Percentiles rank a stretch among this genome's conserved stretches.
These are phyloP conservation scores for Rhodotorula taiwanensis DNA, from an alignment of 768 basidiomycete species.

Conservation along the genomic window DNA sequence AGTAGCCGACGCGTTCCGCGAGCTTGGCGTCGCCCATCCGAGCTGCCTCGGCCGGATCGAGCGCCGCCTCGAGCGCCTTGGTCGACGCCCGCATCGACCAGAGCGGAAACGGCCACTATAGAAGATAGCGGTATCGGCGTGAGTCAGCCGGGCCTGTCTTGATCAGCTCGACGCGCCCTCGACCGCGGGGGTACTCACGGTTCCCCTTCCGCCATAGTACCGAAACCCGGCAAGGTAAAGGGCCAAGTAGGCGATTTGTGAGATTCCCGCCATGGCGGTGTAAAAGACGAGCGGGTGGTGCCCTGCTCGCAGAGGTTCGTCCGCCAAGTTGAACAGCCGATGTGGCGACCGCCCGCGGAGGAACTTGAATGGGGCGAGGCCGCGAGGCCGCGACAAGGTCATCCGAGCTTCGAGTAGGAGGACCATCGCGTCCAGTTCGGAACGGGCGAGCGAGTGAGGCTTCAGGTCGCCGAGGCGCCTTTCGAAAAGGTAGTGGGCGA, in stretches of 20 bases:
- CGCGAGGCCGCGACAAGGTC: conserved; percentile 10
- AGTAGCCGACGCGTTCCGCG: conserved; percentile 12
- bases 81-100: conserved; percentile 19
- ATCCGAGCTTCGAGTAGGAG: conserved; percentile 28
- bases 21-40: conserved; percentile 14
- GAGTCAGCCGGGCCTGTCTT: not conserved
- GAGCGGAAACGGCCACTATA: conserved; percentile 18
- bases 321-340: conserved; percentile 9
- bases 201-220: conserved; percentile 17
- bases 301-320: conserved; percentile 7
- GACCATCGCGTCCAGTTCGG: conserved; percentile 29
- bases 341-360: conserved; percentile 9
- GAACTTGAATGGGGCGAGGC: conserved; percentile 14
- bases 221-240: conserved; percentile 24
- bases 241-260: not conserved
- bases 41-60: conserved; percentile 14
- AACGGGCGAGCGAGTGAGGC: conserved; percentile 3
- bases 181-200: not conserved
- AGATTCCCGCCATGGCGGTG: not conserved
- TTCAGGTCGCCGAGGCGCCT: not conserved
- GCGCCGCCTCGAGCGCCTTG: conserved; percentile 17
- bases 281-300: conserved; percentile 34
- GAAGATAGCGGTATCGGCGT: not conserved
- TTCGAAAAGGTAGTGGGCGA: conserved; percentile 25
- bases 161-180: too few species aligned